Evolutionary conservation across 108 stramenopile species (phyloP), one percentile per base, ranked within the genome.

Genomic region (Skeletonema grethae): DNA sequence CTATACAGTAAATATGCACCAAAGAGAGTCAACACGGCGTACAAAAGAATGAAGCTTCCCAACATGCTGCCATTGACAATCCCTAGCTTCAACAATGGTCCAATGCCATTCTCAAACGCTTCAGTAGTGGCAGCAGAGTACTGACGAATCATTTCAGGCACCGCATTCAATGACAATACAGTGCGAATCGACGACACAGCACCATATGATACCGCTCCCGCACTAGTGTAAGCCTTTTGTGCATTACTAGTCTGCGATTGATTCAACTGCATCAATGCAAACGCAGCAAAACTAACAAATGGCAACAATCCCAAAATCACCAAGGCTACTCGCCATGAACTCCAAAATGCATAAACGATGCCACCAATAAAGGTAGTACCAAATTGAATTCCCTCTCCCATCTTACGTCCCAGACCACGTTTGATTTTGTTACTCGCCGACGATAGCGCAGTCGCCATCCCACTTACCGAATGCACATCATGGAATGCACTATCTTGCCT

Each of bases 331-430:
- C 72, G 80, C 89, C 89, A 92, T 0, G 57, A 57, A 16, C 75
- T 65, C 11, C 59, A 87, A 58, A 92, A 85, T 7, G 83, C 85
- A 67, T 82, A 89, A 7, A 46, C 80, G 29, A 90, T 48, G 0
- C 91, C 91, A 4, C 87, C 88, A 7, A 92, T 32, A 34, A 80
- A 76, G 1, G 82, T 86, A 0, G 85, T 87, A 9, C 72, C 67
- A 48, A 90, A 92, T 62, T 92, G 89, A 8, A 92, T 73, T 1
- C 91, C 91, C 53, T 92, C 87, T 0, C 73, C 91, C 86, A 89
- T 77, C 56, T 92, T 87, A 0, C 84, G 69, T 16, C 91, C 89
- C n/a, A 87, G 18, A 5, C 88, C 88, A 1, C 86, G 65, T 62
- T 50, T 70, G 55, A 80, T 64, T 48, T 71, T 73, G 29, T 41